Evolutionary conservation across 768 basidiomycete species (phyloP).

Genomic region (Boletus huronensis): DNA sequence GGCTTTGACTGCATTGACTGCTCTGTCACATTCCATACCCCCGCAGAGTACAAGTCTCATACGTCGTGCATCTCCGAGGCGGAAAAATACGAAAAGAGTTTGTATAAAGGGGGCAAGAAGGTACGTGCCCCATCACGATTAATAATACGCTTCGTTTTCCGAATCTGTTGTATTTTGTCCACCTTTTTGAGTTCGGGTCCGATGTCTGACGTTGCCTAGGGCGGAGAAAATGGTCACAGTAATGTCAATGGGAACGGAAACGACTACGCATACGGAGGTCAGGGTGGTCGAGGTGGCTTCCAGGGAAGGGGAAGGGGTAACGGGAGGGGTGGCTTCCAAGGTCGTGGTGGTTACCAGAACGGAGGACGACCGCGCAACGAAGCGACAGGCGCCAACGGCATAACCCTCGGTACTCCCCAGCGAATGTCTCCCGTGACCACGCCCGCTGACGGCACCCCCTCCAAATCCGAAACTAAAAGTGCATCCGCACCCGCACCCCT

Average conservation of each 20-base stretch:
- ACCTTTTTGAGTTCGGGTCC: not conserved
- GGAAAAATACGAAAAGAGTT: constrained; percentile 85
- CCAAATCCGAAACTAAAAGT: not conserved
- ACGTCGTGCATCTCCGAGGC: constrained; percentile 87
- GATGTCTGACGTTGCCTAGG: constrained; percentile 4
- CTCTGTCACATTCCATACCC: constrained; percentile 74
- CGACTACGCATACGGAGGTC: constrained; percentile 14
- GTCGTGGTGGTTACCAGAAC: constrained; percentile 26
- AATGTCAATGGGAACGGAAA: constrained; percentile 16
- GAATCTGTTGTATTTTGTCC: not conserved
- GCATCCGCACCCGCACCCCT: not conserved
- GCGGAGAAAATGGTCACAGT: not conserved
- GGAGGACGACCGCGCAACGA: constrained; percentile 20
- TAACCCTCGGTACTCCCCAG: constrained; percentile 62
- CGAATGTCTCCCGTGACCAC: constrained; percentile 46
- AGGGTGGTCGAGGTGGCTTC: constrained; percentile 6
- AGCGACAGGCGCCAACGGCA: constrained; percentile 65
- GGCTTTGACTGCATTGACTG: constrained; percentile 88
- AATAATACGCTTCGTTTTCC: not conserved
- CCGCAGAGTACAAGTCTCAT: constrained; percentile 76
- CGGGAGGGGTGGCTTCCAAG: constrained; percentile 33
- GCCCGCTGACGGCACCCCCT: constrained; percentile 11
- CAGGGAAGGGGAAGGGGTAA: constrained; percentile 31
- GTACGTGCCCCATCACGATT: constrained; percentile 12
- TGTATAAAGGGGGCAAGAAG: constrained; percentile 78